These are phyloP conservation scores for Colletotrichum musae DNA, from an alignment of 2,329 filamentous ascomycete species.

Conservation along the genomic window DNA sequence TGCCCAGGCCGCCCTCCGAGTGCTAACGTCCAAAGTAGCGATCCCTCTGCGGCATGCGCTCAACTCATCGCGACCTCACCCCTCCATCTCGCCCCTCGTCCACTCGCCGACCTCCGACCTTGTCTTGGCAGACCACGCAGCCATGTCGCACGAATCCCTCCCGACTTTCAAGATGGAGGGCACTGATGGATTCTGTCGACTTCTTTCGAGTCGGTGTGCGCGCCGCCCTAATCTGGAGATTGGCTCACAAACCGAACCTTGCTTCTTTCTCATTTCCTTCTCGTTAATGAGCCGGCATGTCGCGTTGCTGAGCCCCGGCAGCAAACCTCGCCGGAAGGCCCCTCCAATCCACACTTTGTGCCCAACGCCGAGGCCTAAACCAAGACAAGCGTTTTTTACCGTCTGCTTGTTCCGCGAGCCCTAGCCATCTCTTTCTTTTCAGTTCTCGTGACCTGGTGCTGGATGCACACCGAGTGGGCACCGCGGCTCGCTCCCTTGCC, in stretches of 20 bases:
- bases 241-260: constrained; percentile 20
- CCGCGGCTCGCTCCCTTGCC: constrained; percentile 23
- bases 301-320: constrained; percentile 20
- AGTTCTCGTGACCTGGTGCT: constrained; percentile 6
- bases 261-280: constrained; percentile 37
- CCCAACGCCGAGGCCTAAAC: constrained; percentile 33
- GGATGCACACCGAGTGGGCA: constrained; percentile 9
- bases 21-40: constrained; percentile 18
- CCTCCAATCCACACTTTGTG: constrained; percentile 39
- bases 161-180: constrained; percentile 7
- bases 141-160: constrained; percentile 26
- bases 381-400: constrained; percentile 32
- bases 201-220: constrained; percentile 34
- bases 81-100: constrained; percentile 24
- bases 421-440: constrained; percentile 2
- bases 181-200: neutral
- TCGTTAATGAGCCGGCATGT: constrained; percentile 31
- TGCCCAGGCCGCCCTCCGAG: constrained; percentile 37
- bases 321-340: constrained; percentile 18
- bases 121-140: constrained; percentile 35
- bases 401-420: constrained; percentile 11
- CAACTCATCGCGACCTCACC: constrained; percentile 31
- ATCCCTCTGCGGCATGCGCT: constrained; percentile 6
- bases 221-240: constrained; percentile 6
- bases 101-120: constrained; percentile 31